phyloP scores from a whole-genome alignment of 164 flowering plant genomes.

The Annona squamosa region DNA sequence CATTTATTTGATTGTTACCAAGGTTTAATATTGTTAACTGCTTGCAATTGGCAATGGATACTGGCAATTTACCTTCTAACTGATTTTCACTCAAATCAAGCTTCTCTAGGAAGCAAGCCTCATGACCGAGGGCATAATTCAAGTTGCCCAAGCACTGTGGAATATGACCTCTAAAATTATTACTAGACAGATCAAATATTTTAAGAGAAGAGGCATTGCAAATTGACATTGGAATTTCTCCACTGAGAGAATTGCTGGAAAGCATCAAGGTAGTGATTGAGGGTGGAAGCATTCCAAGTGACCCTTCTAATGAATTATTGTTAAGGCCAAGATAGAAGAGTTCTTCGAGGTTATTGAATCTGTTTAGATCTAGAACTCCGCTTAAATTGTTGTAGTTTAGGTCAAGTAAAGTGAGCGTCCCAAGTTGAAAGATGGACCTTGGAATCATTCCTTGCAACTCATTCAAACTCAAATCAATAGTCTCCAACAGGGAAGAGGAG shows the following conservation, averaged over 20 bases:
- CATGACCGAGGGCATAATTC: too few species aligned
- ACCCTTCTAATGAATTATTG: too few species aligned
- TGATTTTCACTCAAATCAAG: slow-evolving; percentile 36
- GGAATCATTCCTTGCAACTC: neutral
- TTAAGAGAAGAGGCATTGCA: too few species aligned
- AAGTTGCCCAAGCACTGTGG: too few species aligned
- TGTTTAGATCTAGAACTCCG: neutral
- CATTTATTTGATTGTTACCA: slow-evolving; percentile 37
- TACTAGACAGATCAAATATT: too few species aligned
- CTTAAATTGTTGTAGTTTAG: neutral
- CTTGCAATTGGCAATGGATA: slow-evolving; percentile 25
- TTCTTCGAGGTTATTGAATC: neutral
- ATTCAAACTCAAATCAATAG: neutral
- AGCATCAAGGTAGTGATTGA: too few species aligned
- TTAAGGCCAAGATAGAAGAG: neutral
- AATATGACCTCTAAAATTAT: too few species aligned
- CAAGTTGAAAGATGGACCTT: neutral
- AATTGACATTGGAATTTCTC: too few species aligned
- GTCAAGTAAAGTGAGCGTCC: neutral
- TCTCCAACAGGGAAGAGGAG: neutral
- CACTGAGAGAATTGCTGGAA: too few species aligned
- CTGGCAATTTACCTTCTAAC: slow-evolving; percentile 41
- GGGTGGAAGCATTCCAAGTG: too few species aligned
- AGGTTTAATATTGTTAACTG: slow-evolving; percentile 27
- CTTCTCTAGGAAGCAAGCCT: slow-evolving; percentile 27